phyloP scores from a whole-genome alignment of 768 basidiomycete species.

The Boletus tylopilopsis region DNA sequence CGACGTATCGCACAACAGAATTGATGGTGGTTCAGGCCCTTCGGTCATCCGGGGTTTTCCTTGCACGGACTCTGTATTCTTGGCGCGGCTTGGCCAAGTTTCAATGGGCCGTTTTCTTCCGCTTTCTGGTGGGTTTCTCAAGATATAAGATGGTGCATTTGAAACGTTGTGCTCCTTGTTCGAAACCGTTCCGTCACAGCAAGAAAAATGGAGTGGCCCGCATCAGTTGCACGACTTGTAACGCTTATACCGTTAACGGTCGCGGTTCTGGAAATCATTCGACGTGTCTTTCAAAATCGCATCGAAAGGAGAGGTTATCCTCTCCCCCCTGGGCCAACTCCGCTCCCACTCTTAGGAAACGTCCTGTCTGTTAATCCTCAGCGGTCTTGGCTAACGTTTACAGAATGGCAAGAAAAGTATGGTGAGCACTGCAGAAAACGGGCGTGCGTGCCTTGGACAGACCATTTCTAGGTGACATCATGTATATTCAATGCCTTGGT shows the following conservation, averaged over 20 bases:
- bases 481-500: not conserved
- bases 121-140: not conserved
- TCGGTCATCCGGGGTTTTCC: no score
- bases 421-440: not conserved
- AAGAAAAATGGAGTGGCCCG: not conserved
- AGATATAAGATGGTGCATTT: not conserved
- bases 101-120: not conserved
- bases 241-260: not conserved
- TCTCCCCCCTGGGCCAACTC: not conserved
- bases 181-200: not conserved
- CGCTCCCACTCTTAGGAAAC: not conserved
- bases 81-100: no score
- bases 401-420: not conserved
- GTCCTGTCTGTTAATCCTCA: not conserved
- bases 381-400: not conserved
- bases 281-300: not conserved
- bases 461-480: not conserved
- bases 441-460: not conserved
- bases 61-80: no score
- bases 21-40: no score
- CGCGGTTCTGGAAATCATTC: not conserved
- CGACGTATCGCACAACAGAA: no score
- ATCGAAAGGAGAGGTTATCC: not conserved
- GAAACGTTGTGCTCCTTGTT: not conserved
- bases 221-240: not conserved